Conservation (phyloP, 2,329 filamentous ascomycete genomes). For the Fusarium fracticaudum region DNA sequence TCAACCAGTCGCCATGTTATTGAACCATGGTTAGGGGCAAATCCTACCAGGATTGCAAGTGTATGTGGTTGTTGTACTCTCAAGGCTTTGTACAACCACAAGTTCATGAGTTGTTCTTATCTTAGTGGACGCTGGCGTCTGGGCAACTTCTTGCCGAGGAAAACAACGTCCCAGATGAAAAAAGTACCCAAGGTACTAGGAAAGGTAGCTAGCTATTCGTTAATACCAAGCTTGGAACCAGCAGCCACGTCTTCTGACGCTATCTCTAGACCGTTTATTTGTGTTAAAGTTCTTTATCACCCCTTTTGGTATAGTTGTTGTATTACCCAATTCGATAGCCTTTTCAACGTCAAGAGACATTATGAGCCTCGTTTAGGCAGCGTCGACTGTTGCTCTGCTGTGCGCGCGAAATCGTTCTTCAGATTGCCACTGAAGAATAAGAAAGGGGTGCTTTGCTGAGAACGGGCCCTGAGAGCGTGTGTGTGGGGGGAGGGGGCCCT, state of each 20-base stretch:
- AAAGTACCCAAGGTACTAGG: too few species aligned
- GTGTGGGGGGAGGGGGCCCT: slow-evolving; percentile 14
- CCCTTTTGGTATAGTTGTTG: neutral
- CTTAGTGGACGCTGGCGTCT: neutral
- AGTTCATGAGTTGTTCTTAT: neutral
- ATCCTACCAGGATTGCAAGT: slow-evolving; percentile 24
- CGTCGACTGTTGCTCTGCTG: neutral
- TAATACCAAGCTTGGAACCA: neutral
- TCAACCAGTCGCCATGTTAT: slow-evolving; percentile 16
- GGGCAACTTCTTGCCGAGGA: neutral
- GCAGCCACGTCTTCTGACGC: neutral
- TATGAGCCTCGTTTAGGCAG: neutral
- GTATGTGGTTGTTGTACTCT: neutral
- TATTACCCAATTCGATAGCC: neutral
- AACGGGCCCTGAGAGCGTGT: neutral
- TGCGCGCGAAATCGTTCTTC: neutral
- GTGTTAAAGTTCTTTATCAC: too few species aligned
- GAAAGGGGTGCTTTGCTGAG: slow-evolving; percentile 24
- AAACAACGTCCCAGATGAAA: neutral
- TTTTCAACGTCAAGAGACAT: neutral
- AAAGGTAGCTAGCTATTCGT: neutral
- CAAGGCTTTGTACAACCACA: neutral
- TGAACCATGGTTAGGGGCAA: slow-evolving; percentile 18
- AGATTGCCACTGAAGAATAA: neutral
- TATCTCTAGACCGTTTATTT: neutral